These are phyloP conservation scores for Austroboletus novae-zelandiae DNA, from an alignment of 1,284 basidiomycete genomes.

Conservation along the genomic window DNA sequence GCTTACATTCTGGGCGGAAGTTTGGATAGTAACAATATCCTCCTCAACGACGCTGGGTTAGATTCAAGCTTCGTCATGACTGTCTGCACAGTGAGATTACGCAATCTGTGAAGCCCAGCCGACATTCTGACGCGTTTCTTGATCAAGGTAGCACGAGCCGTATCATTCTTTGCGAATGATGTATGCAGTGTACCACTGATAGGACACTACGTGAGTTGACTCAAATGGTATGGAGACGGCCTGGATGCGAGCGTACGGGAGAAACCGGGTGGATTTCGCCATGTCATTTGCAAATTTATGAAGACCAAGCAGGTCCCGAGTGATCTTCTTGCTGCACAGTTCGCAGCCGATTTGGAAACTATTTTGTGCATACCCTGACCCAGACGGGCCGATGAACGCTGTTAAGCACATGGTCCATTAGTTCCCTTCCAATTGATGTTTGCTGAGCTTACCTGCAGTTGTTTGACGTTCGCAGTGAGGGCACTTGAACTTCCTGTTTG, in stretches of 20 bases:
- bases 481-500: neutral
- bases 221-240: neutral
- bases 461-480: neutral
- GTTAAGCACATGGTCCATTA: neutral
- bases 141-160: too few species aligned
- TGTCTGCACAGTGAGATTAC: neutral
- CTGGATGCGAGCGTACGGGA: slow-evolving; percentile 1
- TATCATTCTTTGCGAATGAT: slow-evolving; percentile 10
- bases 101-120: neutral
- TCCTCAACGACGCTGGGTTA: neutral
- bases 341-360: slow-evolving; percentile 16
- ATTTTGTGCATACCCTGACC: slow-evolving; percentile 35
- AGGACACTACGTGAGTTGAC: neutral
- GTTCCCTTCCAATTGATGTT: neutral
- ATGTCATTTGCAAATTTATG: slow-evolving; percentile 31
- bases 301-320: slow-evolving; percentile 28
- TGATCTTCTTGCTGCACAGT: slow-evolving; percentile 16
- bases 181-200: slow-evolving; percentile 29
- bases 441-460: slow-evolving; percentile 5
- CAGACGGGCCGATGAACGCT: slow-evolving; percentile 24
- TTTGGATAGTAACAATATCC: neutral
- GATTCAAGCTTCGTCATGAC: slow-evolving; percentile 6
- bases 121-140: too few species aligned
- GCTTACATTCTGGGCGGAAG: slow-evolving; percentile 14
- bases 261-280: neutral